Base-by-base conservation (phyloP, 306 rosid genomes). In the Inga laurina region DNA sequence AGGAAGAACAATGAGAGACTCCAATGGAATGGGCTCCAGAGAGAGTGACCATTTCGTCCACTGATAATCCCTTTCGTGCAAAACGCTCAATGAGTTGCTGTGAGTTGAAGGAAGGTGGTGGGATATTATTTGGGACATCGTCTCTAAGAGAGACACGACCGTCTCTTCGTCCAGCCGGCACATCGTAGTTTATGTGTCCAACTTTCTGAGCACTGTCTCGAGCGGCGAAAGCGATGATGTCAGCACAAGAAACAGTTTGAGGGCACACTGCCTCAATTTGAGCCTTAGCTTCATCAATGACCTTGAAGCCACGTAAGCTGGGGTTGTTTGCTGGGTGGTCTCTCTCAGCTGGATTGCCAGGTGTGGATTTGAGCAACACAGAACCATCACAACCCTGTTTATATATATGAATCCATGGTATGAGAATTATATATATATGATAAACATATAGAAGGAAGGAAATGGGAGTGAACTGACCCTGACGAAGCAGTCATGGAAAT, bases 401-500 rank as follows among this genome's bases (percentile, higher is more conserved):
- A 39, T 39, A 39, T 8, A 45, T 45, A 45, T 45, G 10, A 45
- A 45, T 8, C 49, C 13, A 45, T 45, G 49, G 10, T 1, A 45
- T 45, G 49, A 45, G 49, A 45, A 45, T 45, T 10, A 27, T 62
- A 45, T 45, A 10, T 45, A 15, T 18, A 19, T 18, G 24, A 54
- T 54, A 21, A 19, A 0, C 9, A 2, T 27, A 0, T 8, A 22
- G 18, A 24, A 27, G 37, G 37, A 27, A 16, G 8, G 54, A n/a
- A 37, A 2, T 68, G 4, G 18, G 39, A 24, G 67, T 61, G 37
- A 44, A 39, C 72, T 81, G 49, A 87, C 90, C 81, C 87, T 83
- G 0, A 88, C 88, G 37, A 85, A 88, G 59, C 89, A 88, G 43
- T 88, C 91, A 44, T 88, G 91, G 69, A 88, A 88, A 65, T 88